phyloP scores from a whole-genome alignment of 2,329 filamentous ascomycete genomes.

The Colletotrichum acutatum region DNA sequence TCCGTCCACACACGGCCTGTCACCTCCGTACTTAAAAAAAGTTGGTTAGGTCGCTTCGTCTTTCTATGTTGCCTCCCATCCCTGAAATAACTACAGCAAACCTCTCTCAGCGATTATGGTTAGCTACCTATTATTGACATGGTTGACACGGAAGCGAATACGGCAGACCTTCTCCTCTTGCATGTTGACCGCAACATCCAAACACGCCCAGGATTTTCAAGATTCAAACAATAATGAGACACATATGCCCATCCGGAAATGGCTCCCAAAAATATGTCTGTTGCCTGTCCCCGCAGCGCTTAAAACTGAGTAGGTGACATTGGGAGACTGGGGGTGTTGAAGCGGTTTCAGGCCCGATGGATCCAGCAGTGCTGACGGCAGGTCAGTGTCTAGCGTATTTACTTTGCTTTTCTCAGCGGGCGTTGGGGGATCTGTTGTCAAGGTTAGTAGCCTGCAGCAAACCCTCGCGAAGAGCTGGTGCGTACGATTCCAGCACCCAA shows the following conservation, averaged over 20 bases:
- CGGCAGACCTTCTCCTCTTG: neutral
- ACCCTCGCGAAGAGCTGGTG: neutral
- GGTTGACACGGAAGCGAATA: constrained; percentile 6
- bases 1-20: neutral
- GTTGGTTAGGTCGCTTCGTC: constrained; percentile 8
- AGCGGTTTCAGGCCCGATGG: constrained; percentile 17
- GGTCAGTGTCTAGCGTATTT: constrained; percentile 4
- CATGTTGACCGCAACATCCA: neutral
- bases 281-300: constrained; percentile 6
- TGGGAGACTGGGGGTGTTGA: neutral
- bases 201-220: neutral
- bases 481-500: neutral
- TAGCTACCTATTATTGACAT: neutral
- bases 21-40: too few species aligned
- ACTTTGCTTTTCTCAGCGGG: constrained; percentile 12
- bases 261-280: constrained; percentile 12
- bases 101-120: neutral
- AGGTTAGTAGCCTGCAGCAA: neutral
- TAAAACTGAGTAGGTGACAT: constrained; percentile 6
- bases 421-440: neutral
- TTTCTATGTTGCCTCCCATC: neutral
- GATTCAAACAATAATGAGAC: constrained; percentile 33
- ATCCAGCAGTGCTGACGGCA: neutral
- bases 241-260: constrained; percentile 17
- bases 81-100: neutral